Base-by-base conservation (phyloP, 768 basidiomycete species). In the Trametes meyenii region DNA sequence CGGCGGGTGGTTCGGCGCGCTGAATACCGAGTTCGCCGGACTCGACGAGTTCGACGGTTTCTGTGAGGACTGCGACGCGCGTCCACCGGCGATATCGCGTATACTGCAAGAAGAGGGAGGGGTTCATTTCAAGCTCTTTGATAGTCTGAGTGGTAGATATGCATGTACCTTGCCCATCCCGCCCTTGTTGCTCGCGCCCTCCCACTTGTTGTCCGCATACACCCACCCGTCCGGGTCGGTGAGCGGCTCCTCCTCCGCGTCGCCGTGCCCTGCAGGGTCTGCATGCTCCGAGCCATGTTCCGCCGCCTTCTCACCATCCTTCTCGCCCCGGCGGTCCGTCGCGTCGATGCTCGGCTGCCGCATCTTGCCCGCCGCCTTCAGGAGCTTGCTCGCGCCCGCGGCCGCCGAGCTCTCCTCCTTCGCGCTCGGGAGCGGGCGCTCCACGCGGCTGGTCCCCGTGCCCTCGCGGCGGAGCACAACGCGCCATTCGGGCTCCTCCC, bases 121-220 rank as follows among this genome's bases (percentile, higher is more conserved):
- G 8, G 24, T 26, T 62, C 23, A 51, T 33, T 17, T 23, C 49
- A 12, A 5, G 6, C 10, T 5, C n/a, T 12, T 52, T 42, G 29
- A 8, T 14, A 53, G 46, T 26, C 45, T 38, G 50, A 23, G 29
- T 52, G 35, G 36, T 13, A 4, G 5, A 13, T 5, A 33, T 17
- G 55, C 8, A 67, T 76, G 44, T 43, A 87, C 88, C 79, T 95
- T 95, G 72, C 94, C 90, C 76, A 96, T 83, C 6, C 93, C 92
- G 50, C 92, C 92, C 66, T 87, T 89, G 57, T 78, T 78, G 55
- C 85, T 87, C 46, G 83, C 79, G 19, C 77, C 81, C 70, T 97
- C 94, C 95, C 95, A 98, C 72, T 97, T 96, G 73, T 98, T 98
- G 67, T 96, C 95, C 2, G 87, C 89, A 69, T 94, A 97, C 6